Conservation (phyloP, 345 rosid species). For the Turritis glabra region DNA sequence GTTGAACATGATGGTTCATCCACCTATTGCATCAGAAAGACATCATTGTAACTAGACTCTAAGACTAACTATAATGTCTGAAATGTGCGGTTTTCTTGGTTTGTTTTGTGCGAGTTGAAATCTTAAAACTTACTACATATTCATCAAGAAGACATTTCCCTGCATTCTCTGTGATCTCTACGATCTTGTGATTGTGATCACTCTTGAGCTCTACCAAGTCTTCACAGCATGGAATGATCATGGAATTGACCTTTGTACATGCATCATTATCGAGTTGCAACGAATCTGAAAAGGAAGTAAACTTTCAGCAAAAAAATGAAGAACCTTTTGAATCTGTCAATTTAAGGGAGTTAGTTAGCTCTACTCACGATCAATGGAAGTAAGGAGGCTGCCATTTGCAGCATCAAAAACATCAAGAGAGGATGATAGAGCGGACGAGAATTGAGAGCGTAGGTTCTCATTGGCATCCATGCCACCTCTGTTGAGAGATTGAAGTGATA, state of each 20-base stretch:
- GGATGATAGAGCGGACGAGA: slow-evolving; percentile 76
- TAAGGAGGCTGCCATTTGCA: slow-evolving; percentile 62
- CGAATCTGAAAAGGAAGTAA: slow-evolving; percentile 56
- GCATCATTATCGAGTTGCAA: slow-evolving; percentile 90
- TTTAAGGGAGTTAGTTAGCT: slow-evolving; percentile 1
- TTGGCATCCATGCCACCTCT: slow-evolving; percentile 87
- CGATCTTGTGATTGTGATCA: slow-evolving; percentile 78
- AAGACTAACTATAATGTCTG: background rate
- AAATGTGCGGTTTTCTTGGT: background rate
- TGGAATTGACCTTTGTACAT: slow-evolving; percentile 75
- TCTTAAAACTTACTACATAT: slow-evolving; percentile 59
- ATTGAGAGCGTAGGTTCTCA: slow-evolving; percentile 57
- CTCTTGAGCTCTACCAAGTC: slow-evolving; percentile 83
- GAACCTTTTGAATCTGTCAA: background rate
- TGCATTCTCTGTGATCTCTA: slow-evolving; percentile 78
- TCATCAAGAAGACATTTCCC: slow-evolving; percentile 91
- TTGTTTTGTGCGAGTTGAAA: background rate
- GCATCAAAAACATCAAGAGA: slow-evolving; percentile 63
- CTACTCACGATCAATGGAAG: slow-evolving; percentile 80
- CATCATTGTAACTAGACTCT: background rate
- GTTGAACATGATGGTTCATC: slow-evolving; percentile 95
- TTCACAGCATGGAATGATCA: slow-evolving; percentile 76
- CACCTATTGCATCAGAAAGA: slow-evolving; percentile 49
- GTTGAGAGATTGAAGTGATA: slow-evolving; percentile 18
- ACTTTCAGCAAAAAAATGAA: background rate